Evolutionary conservation across 2,329 filamentous ascomycete species (phyloP).

Genomic region (Cercospora nicotianae): DNA sequence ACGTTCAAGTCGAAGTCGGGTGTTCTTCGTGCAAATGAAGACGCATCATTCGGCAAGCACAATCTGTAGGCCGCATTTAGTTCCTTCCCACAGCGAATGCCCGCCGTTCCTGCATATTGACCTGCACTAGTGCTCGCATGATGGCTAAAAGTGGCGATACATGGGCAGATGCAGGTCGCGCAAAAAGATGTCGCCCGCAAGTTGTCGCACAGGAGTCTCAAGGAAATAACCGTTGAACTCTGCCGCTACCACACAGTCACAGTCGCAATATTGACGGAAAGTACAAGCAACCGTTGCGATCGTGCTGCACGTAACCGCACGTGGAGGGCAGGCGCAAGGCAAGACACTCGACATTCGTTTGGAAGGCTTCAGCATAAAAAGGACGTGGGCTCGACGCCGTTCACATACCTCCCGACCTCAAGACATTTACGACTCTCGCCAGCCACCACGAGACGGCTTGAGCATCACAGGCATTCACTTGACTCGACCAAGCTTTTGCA

Average conservation of each 20-base stretch:
- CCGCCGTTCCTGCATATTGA: slow-evolving; percentile 14
- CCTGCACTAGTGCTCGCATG: slow-evolving; percentile 8
- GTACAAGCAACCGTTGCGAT: background rate
- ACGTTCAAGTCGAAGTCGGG: background rate
- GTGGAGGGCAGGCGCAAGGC: slow-evolving; percentile 13
- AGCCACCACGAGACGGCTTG: slow-evolving; percentile 4
- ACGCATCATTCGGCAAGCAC: slow-evolving; percentile 1
- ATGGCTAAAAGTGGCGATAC: slow-evolving; percentile 12
- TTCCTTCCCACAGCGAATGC: slow-evolving; percentile 10
- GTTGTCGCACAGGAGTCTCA: background rate
- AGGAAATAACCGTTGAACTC: slow-evolving; percentile 1
- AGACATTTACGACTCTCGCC: slow-evolving; percentile 9
- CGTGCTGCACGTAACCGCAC: slow-evolving; percentile 12
- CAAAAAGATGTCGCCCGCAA: background rate
- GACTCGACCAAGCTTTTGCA: background rate
- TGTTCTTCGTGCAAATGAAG: background rate
- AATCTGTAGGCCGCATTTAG: background rate
- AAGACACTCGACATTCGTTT: slow-evolving; percentile 12
- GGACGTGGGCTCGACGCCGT: slow-evolving; percentile 6
- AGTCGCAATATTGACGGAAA: slow-evolving; percentile 3
- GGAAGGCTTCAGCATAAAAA: slow-evolving; percentile 13
- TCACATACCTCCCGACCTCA: slow-evolving; percentile 17
- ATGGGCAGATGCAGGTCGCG: slow-evolving; percentile 2
- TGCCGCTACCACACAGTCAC: background rate
- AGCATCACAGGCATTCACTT: background rate